These are phyloP conservation scores for Hypoxylon intermedium DNA, from an alignment of 495 filamentous ascomycete genomes.

Conservation along the genomic window DNA sequence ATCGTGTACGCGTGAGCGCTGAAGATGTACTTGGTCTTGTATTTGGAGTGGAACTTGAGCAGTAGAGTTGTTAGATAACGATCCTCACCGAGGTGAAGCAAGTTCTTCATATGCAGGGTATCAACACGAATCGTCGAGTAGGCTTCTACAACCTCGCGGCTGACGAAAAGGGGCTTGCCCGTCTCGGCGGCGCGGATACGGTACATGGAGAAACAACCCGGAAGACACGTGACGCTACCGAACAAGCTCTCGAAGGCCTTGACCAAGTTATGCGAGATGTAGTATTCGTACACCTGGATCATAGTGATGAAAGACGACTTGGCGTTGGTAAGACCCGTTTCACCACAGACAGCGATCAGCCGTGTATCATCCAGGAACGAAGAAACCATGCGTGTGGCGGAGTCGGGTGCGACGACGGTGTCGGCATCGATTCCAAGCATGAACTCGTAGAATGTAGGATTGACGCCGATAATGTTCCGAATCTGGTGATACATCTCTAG, in stretches of 20 bases:
- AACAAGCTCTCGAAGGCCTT: conserved; percentile 99
- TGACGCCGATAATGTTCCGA: conserved; percentile 97
- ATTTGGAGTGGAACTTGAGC: conserved; percentile 87
- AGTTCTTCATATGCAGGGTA: conserved; percentile 98
- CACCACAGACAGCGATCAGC: conserved; percentile 90
- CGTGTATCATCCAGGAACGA: conserved; percentile 90
- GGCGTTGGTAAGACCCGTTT: conserved; percentile 91
- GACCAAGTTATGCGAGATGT: conserved; percentile 96
- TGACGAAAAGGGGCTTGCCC: conserved; percentile 95
- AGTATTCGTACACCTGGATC: conserved; percentile 99
- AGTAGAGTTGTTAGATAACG: conserved; percentile 95
- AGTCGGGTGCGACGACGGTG: conserved; percentile 90
- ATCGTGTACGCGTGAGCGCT: conserved; percentile 93
- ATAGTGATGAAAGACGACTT: conserved; percentile 93
- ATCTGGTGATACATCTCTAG: conserved; percentile 99
- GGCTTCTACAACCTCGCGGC: conserved; percentile 81
- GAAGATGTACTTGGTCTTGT: conserved; percentile 98
- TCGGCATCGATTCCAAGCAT: conserved; percentile 97
- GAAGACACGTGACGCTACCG: conserved; percentile 95
- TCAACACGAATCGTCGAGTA: conserved; percentile 95
- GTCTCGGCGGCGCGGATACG: conserved; percentile 91
- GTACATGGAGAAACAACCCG: conserved; percentile 99
- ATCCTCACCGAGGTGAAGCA: conserved; percentile 94
- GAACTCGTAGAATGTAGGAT: conserved; percentile 98
- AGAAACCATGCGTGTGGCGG: conserved; percentile 90